Evolutionary conservation across 1,139 yeast species (phyloP).

Genomic region (Arxiozyma slooffiae): DNA sequence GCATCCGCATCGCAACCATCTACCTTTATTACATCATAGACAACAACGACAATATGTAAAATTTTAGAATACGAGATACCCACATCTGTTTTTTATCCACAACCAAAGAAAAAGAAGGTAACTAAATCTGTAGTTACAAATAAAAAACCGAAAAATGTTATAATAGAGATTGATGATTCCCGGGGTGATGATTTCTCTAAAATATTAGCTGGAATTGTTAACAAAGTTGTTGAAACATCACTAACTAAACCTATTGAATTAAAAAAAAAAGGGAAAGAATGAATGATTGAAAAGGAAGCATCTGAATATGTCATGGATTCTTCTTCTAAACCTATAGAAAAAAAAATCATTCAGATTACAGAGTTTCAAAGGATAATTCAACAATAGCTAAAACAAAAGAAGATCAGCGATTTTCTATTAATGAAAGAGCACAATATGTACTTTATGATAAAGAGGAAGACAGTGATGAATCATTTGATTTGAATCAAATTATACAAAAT

Average conservation of each 20-base stretch:
- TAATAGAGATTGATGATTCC: slow-evolving; percentile 2
- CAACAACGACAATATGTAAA: not conserved
- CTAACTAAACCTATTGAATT: slow-evolving; percentile 7
- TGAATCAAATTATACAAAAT: slow-evolving; percentile 63
- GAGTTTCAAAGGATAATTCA: not conserved
- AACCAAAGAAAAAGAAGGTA: slow-evolving; percentile 14
- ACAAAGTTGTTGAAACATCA: slow-evolving; percentile 28
- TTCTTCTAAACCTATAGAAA: not conserved
- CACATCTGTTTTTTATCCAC: slow-evolving; percentile 3
- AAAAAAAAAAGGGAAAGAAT: not conserved
- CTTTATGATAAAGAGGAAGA: not conserved
- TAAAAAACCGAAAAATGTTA: not conserved
- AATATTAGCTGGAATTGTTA: slow-evolving; percentile 29
- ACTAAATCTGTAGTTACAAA: not conserved
- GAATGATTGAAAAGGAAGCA: not conserved
- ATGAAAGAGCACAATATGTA: not conserved
- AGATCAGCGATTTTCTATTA: not conserved
- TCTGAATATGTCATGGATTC: not conserved
- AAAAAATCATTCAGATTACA: not conserved
- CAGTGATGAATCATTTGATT: slow-evolving; percentile 38
- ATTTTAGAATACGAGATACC: slow-evolving; percentile 6
- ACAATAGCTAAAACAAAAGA: not conserved
- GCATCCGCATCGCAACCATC: not conserved
- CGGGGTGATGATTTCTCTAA: slow-evolving; percentile 26
- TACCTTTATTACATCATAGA: not conserved